Evolutionary conservation across 2,329 filamentous ascomycete genomes (phyloP), one percentile per base, ranked within the genome.

Genomic region (Venturia carpophila): DNA sequence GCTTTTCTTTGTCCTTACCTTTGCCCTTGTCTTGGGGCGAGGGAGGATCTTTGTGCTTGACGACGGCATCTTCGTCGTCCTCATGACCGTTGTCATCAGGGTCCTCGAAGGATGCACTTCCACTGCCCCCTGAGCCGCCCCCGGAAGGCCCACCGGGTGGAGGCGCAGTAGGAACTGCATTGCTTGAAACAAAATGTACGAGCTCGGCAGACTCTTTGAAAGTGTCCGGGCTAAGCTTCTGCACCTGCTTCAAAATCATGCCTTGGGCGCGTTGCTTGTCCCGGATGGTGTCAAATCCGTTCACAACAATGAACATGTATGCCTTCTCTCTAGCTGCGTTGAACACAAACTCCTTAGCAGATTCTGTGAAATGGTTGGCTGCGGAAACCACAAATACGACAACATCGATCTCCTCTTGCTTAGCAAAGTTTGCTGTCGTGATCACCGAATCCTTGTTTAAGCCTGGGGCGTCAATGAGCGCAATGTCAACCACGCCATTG

Each of bases 251-350:
- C 66, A 99, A 76, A 62, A 99, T 94, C 85, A 91, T 90, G 73
- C 94, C 91, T 75, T 96, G 85, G 75, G 93, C 97, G 66, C 93
- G 84, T 67, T 91, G 83, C 79, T 97, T 94, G 76, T 97, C 92
- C 68, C 89, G 84, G 71, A 99, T 97, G 67, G 89, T 89, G 76
- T 99, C 94, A 71, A 92, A 99, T 21, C 93, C 92, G 74, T 99
- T 99, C 69, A 99, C 94, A 17, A 99, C 94, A 76, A 99, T 96
- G 75, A 99, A 99, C 68, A 99, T 92, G 73, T 99, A 99, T 0
- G 94, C 93, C 77, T 99, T 99, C 73, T 99, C 94, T 49, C 93
- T 87, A 0, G 94, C 94, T 1, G 94, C 94, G 62, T 93, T 93
- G 81, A 90, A 90, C 68, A 99, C 96, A 72, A 99, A 99, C 71